Percentiles rank a stretch among this genome's conserved stretches.
phyloP scores from a whole-genome alignment of 2,329 filamentous ascomycete species.

The Aspergillus eucalypticola region DNA sequence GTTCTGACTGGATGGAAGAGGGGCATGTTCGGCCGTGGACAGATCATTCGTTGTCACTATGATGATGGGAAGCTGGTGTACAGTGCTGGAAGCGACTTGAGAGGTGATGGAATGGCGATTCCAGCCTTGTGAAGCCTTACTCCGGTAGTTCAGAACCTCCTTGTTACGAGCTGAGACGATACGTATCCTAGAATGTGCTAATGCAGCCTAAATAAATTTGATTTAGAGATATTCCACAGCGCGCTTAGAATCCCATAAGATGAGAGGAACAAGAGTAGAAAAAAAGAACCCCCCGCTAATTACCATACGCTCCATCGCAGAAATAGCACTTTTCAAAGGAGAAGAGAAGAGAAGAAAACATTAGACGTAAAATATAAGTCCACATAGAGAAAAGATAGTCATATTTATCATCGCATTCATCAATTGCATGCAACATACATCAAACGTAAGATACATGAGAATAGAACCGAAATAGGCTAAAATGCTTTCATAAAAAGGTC shows the following conservation, averaged over 20 bases:
- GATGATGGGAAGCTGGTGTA: conserved; percentile 76
- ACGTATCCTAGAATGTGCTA: neutral
- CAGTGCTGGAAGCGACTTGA: conserved; percentile 83
- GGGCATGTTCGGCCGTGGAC: conserved; percentile 77
- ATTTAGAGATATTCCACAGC: neutral
- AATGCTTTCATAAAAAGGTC: neutral
- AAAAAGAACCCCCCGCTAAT: too few relatives aligned
- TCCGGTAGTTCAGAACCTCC: neutral
- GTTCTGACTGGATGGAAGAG: conserved; percentile 67
- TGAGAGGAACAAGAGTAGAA: too few relatives aligned
- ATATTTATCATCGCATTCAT: neutral
- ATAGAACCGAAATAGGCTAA: neutral
- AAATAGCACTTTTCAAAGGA: neutral
- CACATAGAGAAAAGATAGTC: neutral
- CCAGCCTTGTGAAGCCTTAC: conserved; percentile 36
- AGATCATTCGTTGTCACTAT: conserved; percentile 76
- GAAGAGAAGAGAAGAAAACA: neutral
- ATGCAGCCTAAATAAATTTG: neutral
- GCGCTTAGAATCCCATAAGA: too few relatives aligned
- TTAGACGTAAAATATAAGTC: neutral
- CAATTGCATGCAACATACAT: neutral
- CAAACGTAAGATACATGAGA: conserved; percentile 4
- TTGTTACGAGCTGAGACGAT: neutral
- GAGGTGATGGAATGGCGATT: conserved; percentile 77
- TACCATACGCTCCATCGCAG: neutral